Evolutionary conservation across 2,329 filamentous ascomycete genomes (phyloP).

Genomic region (Ilyonectria robusta): DNA sequence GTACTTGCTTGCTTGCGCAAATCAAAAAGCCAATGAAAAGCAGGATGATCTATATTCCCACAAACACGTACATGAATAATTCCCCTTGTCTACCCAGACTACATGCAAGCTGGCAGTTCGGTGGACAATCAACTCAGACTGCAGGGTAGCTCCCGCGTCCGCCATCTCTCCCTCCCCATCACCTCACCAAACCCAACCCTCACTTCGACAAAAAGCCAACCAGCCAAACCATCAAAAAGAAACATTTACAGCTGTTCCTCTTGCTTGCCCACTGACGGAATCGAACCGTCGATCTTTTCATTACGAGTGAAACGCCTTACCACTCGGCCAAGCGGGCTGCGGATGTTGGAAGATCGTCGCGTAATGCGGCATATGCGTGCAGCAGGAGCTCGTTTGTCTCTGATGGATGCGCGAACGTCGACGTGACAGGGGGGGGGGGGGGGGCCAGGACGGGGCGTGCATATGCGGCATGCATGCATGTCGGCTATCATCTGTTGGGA

Average conservation of each 20-base stretch:
- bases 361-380: conserved; percentile 14
- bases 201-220: not conserved
- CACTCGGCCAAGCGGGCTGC: conserved; percentile 31
- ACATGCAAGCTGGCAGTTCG: too few species aligned
- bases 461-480: not conserved
- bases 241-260: too few species aligned
- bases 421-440: not conserved
- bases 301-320: conserved; percentile 34
- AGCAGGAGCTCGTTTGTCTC: not conserved
- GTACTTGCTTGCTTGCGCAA: too few species aligned
- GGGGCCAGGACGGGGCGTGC: not conserved
- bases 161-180: not conserved
- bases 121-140: too few species aligned
- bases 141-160: too few species aligned
- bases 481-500: not conserved
- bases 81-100: too few species aligned
- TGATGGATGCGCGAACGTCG: not conserved
- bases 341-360: not conserved
- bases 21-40: too few species aligned
- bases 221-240: not conserved
- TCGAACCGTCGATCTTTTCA: conserved; percentile 32
- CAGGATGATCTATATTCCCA: too few species aligned
- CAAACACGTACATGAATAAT: too few species aligned
- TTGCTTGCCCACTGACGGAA: conserved; percentile 30
- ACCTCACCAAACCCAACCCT: not conserved